Evolutionary conservation across 1,284 basidiomycete genomes (phyloP).

Genomic region (Neonothopanus nambi): DNA sequence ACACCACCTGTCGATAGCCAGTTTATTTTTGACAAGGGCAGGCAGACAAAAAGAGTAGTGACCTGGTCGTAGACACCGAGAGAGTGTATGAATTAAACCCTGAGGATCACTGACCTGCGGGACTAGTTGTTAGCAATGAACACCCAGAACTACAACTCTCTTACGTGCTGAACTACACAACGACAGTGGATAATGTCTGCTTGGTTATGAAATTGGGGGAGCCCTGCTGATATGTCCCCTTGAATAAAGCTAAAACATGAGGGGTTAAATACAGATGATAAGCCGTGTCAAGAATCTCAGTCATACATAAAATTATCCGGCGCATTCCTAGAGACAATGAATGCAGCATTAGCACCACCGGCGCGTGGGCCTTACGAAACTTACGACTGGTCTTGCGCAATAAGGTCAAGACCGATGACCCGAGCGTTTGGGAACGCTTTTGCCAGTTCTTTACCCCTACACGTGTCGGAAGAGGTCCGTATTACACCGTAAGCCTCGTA

Average conservation of each 20-base stretch:
- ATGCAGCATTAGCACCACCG: not conserved
- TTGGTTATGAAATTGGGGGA: slow-evolving; percentile 21
- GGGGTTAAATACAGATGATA: not conserved
- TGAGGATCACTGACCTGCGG: slow-evolving; percentile 24
- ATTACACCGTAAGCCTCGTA: not conserved
- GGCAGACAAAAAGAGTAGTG: not conserved
- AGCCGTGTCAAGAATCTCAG: not conserved
- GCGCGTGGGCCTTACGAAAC: not conserved
- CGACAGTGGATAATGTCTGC: slow-evolving; percentile 30
- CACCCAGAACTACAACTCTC: not conserved
- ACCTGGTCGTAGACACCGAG: slow-evolving; percentile 24
- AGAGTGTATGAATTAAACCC: slow-evolving; percentile 18
- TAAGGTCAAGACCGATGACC: slow-evolving; percentile 28
- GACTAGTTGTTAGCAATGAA: too few relatives aligned
- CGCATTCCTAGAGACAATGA: slow-evolving; percentile 8
- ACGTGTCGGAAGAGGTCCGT: not conserved
- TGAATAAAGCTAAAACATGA: slow-evolving; percentile 23
- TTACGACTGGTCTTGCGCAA: slow-evolving; percentile 18
- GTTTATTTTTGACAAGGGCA: not conserved
- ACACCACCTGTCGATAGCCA: slow-evolving; percentile 21
- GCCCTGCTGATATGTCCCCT: slow-evolving; percentile 21
- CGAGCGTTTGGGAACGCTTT: slow-evolving; percentile 20
- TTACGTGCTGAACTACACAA: slow-evolving; percentile 27
- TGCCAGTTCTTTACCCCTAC: slow-evolving; percentile 27
- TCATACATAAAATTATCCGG: slow-evolving; percentile 25